Evolutionary conservation across 2,329 filamentous ascomycete genomes (phyloP).

Genomic region (Xylariomycetidae sp.): DNA sequence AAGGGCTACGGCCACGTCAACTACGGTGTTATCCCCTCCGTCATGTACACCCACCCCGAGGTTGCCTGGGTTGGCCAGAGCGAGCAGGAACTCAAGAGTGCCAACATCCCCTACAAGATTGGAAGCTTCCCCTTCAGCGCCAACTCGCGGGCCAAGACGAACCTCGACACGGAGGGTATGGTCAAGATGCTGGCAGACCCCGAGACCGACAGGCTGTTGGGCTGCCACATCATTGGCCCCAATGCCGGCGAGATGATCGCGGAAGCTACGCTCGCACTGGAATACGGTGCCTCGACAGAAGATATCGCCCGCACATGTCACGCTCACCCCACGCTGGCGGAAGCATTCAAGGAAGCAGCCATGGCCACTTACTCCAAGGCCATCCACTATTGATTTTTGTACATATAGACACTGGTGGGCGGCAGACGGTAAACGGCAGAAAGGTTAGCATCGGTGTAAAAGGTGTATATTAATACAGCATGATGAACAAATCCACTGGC

Average conservation of each 20-base stretch:
- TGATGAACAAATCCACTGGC: constrained; percentile 17
- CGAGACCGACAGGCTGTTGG: constrained; percentile 91
- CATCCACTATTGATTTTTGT: constrained; percentile 75
- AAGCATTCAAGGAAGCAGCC: constrained; percentile 99
- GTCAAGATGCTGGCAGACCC: constrained; percentile 97
- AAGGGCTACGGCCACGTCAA: constrained; percentile 98
- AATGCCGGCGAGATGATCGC: constrained; percentile 99
- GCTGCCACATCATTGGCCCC: constrained; percentile 92
- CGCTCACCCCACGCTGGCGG: constrained; percentile 90
- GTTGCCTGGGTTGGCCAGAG: constrained; percentile 98
- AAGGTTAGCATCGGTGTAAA: constrained; percentile 27
- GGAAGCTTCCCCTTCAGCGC: constrained; percentile 96
- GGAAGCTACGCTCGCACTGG: constrained; percentile 87
- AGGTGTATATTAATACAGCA: constrained; percentile 30
- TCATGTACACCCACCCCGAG: constrained; percentile 99
- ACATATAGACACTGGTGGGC: constrained; percentile 25
- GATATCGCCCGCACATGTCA: constrained; percentile 94
- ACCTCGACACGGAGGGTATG: constrained; percentile 89
- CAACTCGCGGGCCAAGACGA: constrained; percentile 98
- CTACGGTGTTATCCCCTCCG: constrained; percentile 94
- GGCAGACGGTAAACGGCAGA: constrained; percentile 10
- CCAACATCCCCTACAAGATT: constrained; percentile 85
- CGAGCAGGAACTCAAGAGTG: constrained; percentile 89
- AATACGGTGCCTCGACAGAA: constrained; percentile 94
- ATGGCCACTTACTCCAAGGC: constrained; percentile 96